Conservation (phyloP, 2,329 filamentous ascomycete genomes). For the Knufia fluminis region DNA sequence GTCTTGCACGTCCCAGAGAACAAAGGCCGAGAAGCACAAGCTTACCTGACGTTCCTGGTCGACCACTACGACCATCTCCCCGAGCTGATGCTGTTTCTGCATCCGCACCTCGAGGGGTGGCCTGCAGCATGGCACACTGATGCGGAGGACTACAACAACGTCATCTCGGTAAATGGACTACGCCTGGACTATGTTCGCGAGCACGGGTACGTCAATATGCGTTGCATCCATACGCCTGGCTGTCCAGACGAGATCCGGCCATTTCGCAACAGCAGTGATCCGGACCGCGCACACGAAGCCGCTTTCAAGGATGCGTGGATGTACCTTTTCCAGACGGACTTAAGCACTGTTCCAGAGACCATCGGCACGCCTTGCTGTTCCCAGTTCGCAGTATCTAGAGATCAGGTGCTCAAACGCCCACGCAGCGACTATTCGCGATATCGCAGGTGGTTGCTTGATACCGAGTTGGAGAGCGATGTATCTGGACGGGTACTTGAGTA, state of each 20-base stretch:
- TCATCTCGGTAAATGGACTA: constrained; percentile 25
- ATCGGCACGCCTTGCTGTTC: constrained; percentile 26
- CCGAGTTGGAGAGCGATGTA: constrained; percentile 25
- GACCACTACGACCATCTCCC: constrained; percentile 52
- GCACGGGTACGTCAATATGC: constrained; percentile 33
- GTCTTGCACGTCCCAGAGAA: constrained; percentile 41
- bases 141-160: constrained; percentile 29
- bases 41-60: constrained; percentile 54
- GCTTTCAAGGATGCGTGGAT: constrained; percentile 23
- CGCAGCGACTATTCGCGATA: constrained; percentile 27
- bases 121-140: constrained; percentile 49
- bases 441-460: constrained; percentile 27
- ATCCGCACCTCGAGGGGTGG: constrained; percentile 45
- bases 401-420: constrained; percentile 25
- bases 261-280: constrained; percentile 22
- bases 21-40: constrained; percentile 55
- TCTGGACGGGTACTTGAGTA: constrained; percentile 28
- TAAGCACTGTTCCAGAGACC: neutral
- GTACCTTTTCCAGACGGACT: constrained; percentile 21
- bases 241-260: constrained; percentile 33
- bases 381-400: constrained; percentile 29
- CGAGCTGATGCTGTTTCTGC: constrained; percentile 53
- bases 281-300: constrained; percentile 20
- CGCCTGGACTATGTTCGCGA: constrained; percentile 30
- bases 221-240: constrained; percentile 30